phyloP scores from a whole-genome alignment of 2,329 filamentous ascomycete species.

The Colletotrichum lentis region DNA sequence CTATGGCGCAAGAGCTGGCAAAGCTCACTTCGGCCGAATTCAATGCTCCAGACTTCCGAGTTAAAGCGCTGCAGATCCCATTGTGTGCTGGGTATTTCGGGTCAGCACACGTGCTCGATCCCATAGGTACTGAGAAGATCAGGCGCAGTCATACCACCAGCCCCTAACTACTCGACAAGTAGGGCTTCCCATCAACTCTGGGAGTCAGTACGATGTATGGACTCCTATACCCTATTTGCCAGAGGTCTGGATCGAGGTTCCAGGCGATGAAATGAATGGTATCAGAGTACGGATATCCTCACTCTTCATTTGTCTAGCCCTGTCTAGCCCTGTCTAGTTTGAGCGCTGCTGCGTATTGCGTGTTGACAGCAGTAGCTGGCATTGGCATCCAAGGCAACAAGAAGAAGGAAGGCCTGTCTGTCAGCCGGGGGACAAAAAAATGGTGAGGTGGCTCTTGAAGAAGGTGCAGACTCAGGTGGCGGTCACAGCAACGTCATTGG shows the following conservation, averaged over 20 bases:
- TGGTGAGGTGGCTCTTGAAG: constrained; percentile 8
- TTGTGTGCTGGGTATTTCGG: not conserved
- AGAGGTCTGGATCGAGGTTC: not conserved
- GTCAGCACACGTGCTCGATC: not conserved
- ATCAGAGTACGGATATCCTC: not conserved
- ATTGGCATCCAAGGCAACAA: not conserved
- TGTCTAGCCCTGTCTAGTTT: not conserved
- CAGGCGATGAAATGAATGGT: not conserved
- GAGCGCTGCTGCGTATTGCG: not conserved
- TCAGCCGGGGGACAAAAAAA: constrained; percentile 6
- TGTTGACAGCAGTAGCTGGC: not conserved
- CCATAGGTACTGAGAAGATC: not conserved
- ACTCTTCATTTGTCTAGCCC: too few relatives aligned
- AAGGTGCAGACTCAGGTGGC: constrained; percentile 18
- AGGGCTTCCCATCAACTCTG: not conserved
- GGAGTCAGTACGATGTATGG: not conserved
- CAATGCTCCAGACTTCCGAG: constrained; percentile 1
- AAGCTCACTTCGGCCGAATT: constrained; percentile 11
- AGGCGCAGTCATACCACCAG: not conserved
- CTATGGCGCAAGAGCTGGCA: not conserved
- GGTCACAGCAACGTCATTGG: constrained; percentile 37
- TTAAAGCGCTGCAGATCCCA: not conserved
- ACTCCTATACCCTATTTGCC: not conserved
- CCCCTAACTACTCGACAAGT: not conserved
- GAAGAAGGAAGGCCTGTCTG: not conserved